Conservation (phyloP, 163 green algal genomes). For the Volvox carteri region DNA sequence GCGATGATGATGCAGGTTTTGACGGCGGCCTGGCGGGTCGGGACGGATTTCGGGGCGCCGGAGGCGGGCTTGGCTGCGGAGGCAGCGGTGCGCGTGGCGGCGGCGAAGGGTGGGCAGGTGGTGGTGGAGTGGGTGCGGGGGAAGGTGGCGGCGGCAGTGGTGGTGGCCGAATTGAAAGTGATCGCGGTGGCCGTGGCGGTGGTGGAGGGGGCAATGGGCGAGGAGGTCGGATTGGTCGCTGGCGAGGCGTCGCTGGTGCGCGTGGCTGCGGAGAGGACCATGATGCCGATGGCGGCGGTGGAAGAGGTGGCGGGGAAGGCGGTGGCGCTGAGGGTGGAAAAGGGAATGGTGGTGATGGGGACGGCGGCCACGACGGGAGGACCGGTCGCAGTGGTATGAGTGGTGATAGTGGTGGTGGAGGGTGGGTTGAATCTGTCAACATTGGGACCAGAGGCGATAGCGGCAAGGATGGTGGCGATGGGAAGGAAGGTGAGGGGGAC, state of each 20-base stretch:
- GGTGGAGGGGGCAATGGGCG: neutral
- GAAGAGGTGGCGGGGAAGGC: neutral
- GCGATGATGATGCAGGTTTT: no score
- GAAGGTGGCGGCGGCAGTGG: neutral
- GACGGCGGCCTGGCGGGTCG: no score
- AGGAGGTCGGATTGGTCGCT: neutral
- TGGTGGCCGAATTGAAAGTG: neutral
- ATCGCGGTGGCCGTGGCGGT: neutral
- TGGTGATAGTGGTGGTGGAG: neutral
- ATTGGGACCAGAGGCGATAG: neutral
- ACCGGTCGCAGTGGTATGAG: neutral
- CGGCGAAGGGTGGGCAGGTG: neutral
- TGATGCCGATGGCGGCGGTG: neutral
- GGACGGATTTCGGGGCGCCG: no score
- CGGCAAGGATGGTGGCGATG: neutral
- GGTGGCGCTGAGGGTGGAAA: neutral
- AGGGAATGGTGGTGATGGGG: neutral
- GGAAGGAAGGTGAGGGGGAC: neutral
- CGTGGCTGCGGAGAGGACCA: neutral
- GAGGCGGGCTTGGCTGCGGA: neutral
- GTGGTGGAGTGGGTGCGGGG: neutral
- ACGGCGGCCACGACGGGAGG: neutral
- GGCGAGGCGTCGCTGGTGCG: neutral
- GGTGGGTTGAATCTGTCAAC: neutral
- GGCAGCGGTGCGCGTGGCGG: neutral